Evolutionary conservation across 1,139 yeast species (phyloP).

Genomic region (Debaryomycetaceae sp.): DNA sequence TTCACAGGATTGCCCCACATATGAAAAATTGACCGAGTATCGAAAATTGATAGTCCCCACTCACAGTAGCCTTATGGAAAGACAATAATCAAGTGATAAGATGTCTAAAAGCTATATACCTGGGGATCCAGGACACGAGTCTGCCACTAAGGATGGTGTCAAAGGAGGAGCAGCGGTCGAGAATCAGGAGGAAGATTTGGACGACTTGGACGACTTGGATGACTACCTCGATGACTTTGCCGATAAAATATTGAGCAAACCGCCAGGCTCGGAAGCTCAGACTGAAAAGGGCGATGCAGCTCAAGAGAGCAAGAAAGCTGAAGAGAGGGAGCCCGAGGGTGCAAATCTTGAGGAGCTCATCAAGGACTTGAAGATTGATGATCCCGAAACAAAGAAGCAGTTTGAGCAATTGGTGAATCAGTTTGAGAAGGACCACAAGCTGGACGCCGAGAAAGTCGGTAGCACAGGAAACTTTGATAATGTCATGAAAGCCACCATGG

Average conservation of each 20-base stretch:
- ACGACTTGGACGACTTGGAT: slow-evolving; percentile 71
- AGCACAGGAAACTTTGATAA: slow-evolving; percentile 56
- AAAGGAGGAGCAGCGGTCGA: background rate
- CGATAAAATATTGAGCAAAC: slow-evolving; percentile 64
- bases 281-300: slow-evolving; percentile 13
- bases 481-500: slow-evolving; percentile 78
- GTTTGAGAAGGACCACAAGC: slow-evolving; percentile 34
- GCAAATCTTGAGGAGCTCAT: slow-evolving; percentile 53
- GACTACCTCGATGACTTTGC: slow-evolving; percentile 75
- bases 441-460: slow-evolving; percentile 31
- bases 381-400: slow-evolving; percentile 59
- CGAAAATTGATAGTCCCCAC: background rate
- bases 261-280: slow-evolving; percentile 46
- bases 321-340: slow-evolving; percentile 42
- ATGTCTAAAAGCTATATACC: background rate
- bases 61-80: background rate
- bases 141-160: background rate
- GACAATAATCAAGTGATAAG: no score
- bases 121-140: background rate
- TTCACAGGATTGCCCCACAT: background rate
- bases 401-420: slow-evolving; percentile 50
- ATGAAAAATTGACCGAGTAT: background rate
- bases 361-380: slow-evolving; percentile 53
- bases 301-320: slow-evolving; percentile 18
- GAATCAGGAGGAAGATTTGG: slow-evolving; percentile 27